Base-by-base conservation (phyloP, 1,139 yeast species). In the Kodamaea alishanica region DNA sequence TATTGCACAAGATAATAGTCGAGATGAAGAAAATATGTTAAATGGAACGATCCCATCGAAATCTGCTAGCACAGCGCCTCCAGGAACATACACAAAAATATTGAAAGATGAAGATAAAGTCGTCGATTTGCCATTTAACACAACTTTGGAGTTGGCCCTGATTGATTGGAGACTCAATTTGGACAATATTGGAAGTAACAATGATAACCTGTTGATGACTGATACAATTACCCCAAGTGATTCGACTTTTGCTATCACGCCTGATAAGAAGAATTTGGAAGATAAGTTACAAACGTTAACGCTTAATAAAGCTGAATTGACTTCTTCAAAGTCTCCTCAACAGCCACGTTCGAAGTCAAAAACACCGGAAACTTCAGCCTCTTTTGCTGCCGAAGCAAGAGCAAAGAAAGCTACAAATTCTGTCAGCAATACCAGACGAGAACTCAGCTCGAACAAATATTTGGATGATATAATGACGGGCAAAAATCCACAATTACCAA, bases 391-490 rank as follows among this genome's bases (percentile, higher is more conserved):
- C 7, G 30, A 26, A 9, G 29, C 30, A 8, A 24, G 27, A 22
- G 24, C 28, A 8, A 40, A 36, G 8, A 38, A 36, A 26, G 24
- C 32, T 10, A 28, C 38, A 24, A 30, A 29, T n/a, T 8, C 34
- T 7, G 12, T 37, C 26, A 12, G 28, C 12, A 6, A 9, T 4
- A 28, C 8, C 6, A 29, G 28, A 27, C 30, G 35, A 8, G 41
- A 39, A 25, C 37, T 40, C 22, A 46, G 45, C 6, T 49, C 65
- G 5, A 60, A 55, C 39, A 59, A 60, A 42, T 63, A 60, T 37
- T 60, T 67, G 39, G 70, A 67, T 34, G 69, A 65, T 40, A 63
- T 70, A 22, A 55, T 70, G 35, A 50, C 53, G 7, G 71, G 69
- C 8, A 58, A 58, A 32, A 60, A 46, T 28, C 60, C 64, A 0